Percentiles rank a stretch among this genome's conserved stretches.
These are phyloP conservation scores for Alternaria sp. DNA, from an alignment of 2,329 filamentous ascomycete species.

Conservation along the genomic window DNA sequence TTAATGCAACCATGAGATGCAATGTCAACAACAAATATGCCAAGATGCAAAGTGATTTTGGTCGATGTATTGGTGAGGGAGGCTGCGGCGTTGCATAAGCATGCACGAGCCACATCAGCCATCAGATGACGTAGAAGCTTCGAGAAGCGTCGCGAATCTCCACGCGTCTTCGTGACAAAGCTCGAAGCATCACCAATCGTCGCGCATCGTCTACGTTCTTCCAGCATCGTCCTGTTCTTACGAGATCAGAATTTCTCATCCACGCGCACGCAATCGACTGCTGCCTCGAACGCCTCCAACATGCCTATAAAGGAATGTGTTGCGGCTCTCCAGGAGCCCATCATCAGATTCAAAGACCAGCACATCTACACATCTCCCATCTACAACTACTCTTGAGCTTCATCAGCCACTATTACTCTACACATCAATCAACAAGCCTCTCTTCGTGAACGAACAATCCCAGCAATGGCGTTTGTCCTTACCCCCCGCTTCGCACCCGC, in stretches of 20 bases:
- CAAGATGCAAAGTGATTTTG: background rate
- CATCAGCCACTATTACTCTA: constrained; percentile 18
- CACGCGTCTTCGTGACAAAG: constrained; percentile 32
- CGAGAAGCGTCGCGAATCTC: constrained; percentile 34
- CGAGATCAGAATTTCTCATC: constrained; percentile 41
- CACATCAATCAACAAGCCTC: constrained; percentile 8
- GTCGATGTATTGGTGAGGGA: background rate
- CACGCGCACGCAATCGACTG: constrained; percentile 33
- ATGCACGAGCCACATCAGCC: constrained; percentile 9
- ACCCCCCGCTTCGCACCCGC: constrained; percentile 44
- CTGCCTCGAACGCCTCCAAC: constrained; percentile 33
- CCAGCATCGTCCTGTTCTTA: constrained; percentile 40
- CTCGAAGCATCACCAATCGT: constrained; percentile 38
- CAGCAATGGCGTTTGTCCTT: constrained; percentile 47
- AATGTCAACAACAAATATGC: rapidly evolving
- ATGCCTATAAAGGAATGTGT: constrained; percentile 46
- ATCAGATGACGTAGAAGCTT: constrained; percentile 29
- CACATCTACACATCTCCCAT: constrained; percentile 34
- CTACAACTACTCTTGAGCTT: constrained; percentile 29
- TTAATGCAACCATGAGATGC: background rate
- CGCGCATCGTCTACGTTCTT: constrained; percentile 33
- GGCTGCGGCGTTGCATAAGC: constrained; percentile 33
- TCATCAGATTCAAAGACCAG: constrained; percentile 38
- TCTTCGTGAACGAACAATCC: constrained; percentile 7
- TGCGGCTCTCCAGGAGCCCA: constrained; percentile 23